Conservation (phyloP, 192 early-diverging fungal genomes). For the Spizellomyces sp. region DNA sequence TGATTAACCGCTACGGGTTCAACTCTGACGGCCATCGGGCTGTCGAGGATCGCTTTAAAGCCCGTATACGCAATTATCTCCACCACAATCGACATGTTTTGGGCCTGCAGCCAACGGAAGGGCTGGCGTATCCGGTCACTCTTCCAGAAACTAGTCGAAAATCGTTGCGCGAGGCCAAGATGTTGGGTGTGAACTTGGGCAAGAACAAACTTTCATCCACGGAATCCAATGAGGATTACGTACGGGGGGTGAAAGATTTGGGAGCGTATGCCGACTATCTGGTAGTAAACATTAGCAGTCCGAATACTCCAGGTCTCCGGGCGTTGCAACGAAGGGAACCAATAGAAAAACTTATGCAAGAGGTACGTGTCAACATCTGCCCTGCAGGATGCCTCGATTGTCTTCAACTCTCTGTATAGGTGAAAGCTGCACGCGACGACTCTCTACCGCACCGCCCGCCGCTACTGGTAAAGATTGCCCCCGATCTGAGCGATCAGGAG, state of each 20-base stretch:
- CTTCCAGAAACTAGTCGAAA: conserved; percentile 19
- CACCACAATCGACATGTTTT: conserved; percentile 16
- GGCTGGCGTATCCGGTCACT: conserved; percentile 4
- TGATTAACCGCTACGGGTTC: conserved; percentile 91
- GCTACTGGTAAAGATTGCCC: conserved; percentile 88
- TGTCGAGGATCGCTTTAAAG: conserved; percentile 65
- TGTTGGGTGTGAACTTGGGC: conserved; percentile 87
- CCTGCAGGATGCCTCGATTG: conserved; percentile 19
- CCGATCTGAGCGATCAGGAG: conserved; percentile 76
- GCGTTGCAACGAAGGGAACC: conserved; percentile 70
- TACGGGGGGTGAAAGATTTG: conserved; percentile 71
- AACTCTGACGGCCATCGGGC: conserved; percentile 77
- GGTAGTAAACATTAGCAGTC: conserved; percentile 87
- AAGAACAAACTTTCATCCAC: conserved; percentile 79
- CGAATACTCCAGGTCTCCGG: conserved; percentile 84
- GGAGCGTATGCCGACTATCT: conserved; percentile 85
- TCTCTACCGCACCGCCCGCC: conserved; percentile 60
- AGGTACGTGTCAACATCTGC: conserved; percentile 48
- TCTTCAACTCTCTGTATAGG: conserved; percentile 8
- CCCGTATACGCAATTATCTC: conserved; percentile 62
- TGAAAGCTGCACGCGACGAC: conserved; percentile 19
- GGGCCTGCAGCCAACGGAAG: not conserved
- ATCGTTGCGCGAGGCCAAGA: conserved; percentile 57
- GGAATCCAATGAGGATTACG: conserved; percentile 77
- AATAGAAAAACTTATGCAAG: conserved; percentile 68